A percentile compares a stretch with the other conserved stretches of the same genome.
phyloP scores from a whole-genome alignment of 2,329 filamentous ascomycete species.

The Tolypocladium tropicale region DNA sequence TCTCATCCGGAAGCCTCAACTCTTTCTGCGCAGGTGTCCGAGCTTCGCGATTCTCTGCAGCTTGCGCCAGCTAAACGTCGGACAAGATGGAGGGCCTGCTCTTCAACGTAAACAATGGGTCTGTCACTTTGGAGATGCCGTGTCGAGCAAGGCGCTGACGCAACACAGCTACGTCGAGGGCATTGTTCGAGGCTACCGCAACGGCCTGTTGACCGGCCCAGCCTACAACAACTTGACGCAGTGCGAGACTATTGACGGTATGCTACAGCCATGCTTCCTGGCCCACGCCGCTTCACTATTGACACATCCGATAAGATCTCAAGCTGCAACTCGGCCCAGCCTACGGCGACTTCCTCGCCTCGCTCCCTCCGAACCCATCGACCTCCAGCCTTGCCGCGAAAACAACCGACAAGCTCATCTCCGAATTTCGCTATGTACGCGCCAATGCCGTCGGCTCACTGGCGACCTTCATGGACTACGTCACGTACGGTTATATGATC shows the following conservation, averaged over 20 bases:
- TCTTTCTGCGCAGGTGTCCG: background rate
- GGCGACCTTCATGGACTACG: constrained; percentile 92
- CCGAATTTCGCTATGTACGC: constrained; percentile 92
- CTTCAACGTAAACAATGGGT: constrained; percentile 93
- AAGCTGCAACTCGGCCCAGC: constrained; percentile 95
- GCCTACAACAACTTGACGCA: constrained; percentile 95
- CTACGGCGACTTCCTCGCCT: constrained; percentile 92
- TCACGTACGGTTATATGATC: constrained; percentile 99
- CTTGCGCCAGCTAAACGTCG: background rate
- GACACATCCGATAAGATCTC: constrained; percentile 52
- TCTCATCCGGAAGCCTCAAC: background rate
- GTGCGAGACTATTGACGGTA: constrained; percentile 95
- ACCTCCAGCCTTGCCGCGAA: constrained; percentile 90
- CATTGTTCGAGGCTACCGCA: constrained; percentile 93
- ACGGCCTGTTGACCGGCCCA: constrained; percentile 76
- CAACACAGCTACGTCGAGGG: constrained; percentile 79
- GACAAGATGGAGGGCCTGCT: constrained; percentile 74
- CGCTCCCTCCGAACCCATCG: constrained; percentile 90
- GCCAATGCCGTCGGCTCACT: constrained; percentile 87
- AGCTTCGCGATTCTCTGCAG: background rate
- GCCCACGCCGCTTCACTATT: background rate
- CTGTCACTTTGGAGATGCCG: constrained; percentile 19
- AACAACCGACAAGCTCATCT: constrained; percentile 95
- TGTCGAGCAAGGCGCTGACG: constrained; percentile 18
- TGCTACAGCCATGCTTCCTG: background rate